Percentiles rank a stretch among this genome's conserved stretches.
phyloP scores from a whole-genome alignment of 257 asterid genomes.

The Solanum lycopersicoides region DNA sequence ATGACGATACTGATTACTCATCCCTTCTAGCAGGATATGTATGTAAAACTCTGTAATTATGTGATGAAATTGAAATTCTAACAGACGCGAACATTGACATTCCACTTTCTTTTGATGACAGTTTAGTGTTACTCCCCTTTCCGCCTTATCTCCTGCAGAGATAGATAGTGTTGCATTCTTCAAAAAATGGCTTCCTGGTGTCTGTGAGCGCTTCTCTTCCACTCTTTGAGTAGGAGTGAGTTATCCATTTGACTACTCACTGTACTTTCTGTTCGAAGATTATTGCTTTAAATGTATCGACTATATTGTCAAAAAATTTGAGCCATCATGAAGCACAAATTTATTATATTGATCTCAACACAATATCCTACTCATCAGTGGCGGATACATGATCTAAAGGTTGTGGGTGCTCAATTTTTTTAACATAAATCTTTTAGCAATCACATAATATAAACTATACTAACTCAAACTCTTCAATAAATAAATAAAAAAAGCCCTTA shows the following conservation, averaged over 20 bases:
- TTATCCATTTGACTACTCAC: neutral
- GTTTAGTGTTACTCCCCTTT: constrained; percentile 71
- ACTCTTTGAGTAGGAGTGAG: neutral
- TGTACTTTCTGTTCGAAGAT: neutral
- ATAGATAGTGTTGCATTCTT: constrained; percentile 41
- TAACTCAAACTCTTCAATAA: too few relatives aligned
- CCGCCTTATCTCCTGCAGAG: constrained; percentile 62
- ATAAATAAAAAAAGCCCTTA: too few relatives aligned
- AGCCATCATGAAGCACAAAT: neutral
- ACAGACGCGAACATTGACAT: neutral
- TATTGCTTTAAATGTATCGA: neutral
- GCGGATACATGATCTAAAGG: too few relatives aligned
- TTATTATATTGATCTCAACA: neutral
- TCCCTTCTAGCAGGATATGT: constrained; percentile 62
- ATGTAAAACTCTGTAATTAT: constrained; percentile 13
- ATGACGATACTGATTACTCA: constrained; percentile 36
- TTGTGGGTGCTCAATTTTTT: too few relatives aligned
- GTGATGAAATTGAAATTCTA: neutral
- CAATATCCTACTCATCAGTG: too few relatives aligned
- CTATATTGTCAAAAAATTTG: neutral
- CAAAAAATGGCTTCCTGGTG: constrained; percentile 49
- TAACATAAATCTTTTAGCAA: too few relatives aligned
- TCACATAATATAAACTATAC: too few relatives aligned
- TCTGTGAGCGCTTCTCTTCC: constrained; percentile 15
- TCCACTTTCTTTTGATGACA: constrained; percentile 16